Base-by-base conservation (phyloP, 202 grass and related monocot genomes). In the Cymbopogon flexuosus region DNA sequence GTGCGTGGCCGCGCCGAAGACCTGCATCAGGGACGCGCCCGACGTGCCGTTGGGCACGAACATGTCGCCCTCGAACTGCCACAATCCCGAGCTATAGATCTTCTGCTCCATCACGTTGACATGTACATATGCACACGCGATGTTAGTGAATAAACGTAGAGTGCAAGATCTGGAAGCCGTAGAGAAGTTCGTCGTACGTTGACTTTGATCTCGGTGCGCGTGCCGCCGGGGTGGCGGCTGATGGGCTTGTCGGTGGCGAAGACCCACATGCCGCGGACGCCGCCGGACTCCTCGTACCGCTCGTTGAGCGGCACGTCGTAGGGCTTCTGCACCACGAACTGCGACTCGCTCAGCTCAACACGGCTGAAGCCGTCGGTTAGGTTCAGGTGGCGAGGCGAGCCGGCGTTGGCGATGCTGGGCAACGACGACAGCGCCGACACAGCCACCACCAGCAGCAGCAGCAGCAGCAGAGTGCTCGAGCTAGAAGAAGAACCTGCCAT, bases 41-140 rank as follows among this genome's bases (percentile, higher is more conserved):
- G 80, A 23, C 0, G 84, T 87, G 5, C 75, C 84, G 0, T 30
- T 14, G 2, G 88, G 88, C 6, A 90, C 15, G 34, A 40, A 90
- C 10, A 11, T 40, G 21, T 90, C 34, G 41, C 88, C 88, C 67
- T 73, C 70, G 61, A 90, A 87, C 69, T 90, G 80, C 88, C 87
- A 89, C 56, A 89, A 66, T 0, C 73, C 79, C 3, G 56, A 33
- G 66, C 54, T 71, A 49, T 83, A 87, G 29, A 75, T 51, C 21
- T 71, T 2, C 59, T 45, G 54, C 27, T 27, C 1, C n/a, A n/a
- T n/a, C n/a, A n/a, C n/a, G n/a, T n/a, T n/a, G n/a, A n/a, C n/a
- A n/a, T n/a, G n/a, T n/a, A n/a, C n/a, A n/a, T n/a, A n/a, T n/a
- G n/a, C n/a, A n/a, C n/a, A n/a, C n/a, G n/a, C n/a, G n/a, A n/a